Evolutionary conservation across 1,284 basidiomycete species (phyloP).

Genomic region (Cryptococcus amylolentus): DNA sequence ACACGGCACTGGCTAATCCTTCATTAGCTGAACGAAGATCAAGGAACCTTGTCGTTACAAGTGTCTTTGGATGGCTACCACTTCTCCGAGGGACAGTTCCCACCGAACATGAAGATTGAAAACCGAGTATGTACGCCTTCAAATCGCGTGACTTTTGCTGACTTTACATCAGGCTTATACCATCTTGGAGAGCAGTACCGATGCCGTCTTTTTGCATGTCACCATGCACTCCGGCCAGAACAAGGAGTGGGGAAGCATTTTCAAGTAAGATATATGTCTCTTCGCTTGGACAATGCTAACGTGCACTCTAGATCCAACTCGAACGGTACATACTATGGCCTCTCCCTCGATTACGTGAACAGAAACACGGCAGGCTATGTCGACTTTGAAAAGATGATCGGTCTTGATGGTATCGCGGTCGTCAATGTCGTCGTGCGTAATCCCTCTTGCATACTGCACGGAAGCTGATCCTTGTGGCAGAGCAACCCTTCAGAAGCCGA

Average conservation of each 20-base stretch:
- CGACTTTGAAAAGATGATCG: conserved; percentile 98
- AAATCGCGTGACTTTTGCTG: conserved; percentile 1
- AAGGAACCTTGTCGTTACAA: conserved; percentile 69
- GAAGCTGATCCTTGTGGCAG: conserved; percentile 1
- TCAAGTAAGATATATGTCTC: conserved; percentile 54
- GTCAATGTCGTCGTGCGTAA: conserved; percentile 69
- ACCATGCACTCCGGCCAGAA: conserved; percentile 74
- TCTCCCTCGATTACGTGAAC: conserved; percentile 84
- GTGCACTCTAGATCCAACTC: conserved; percentile 71
- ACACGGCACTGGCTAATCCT: conserved; percentile 7
- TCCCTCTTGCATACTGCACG: background rate
- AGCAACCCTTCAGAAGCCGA: conserved; percentile 73
- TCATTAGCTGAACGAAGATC: conserved; percentile 59
- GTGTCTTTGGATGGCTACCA: conserved; percentile 85
- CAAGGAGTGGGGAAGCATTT: conserved; percentile 83
- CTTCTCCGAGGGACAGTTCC: conserved; percentile 85
- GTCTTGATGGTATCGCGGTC: conserved; percentile 90
- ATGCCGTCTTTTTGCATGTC: conserved; percentile 90
- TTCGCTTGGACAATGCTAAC: background rate
- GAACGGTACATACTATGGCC: conserved; percentile 92
- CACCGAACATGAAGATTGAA: conserved; percentile 79
- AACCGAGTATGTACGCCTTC: conserved; percentile 57
- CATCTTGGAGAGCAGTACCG: conserved; percentile 88
- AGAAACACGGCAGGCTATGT: conserved; percentile 81
- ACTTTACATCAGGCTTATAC: conserved; percentile 35